These are phyloP conservation scores for Syzygium aromaticum DNA, from an alignment of 345 rosid genomes.

Conservation along the genomic window DNA sequence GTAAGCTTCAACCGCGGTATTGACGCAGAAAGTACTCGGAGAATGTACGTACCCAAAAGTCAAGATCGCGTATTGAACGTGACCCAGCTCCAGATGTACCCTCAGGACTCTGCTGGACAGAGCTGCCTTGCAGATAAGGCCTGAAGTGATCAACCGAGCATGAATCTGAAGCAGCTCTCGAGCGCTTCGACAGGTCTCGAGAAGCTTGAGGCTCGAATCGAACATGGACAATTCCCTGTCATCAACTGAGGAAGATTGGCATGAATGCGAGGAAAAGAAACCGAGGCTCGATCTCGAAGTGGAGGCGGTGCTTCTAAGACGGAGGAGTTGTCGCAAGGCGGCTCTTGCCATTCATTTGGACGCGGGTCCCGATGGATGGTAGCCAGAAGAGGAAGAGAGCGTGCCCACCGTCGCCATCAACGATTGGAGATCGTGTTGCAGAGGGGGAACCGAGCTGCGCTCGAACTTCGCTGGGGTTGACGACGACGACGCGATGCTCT, in stretches of 20 bases:
- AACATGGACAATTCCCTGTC: neutral
- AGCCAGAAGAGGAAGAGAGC: neutral
- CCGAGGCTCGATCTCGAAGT: neutral
- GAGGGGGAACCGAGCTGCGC: neutral
- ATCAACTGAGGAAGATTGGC: neutral
- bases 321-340: conserved; percentile 32
- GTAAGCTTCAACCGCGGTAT: conserved; percentile 37
- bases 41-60: conserved; percentile 28
- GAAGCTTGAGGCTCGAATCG: conserved; percentile 15
- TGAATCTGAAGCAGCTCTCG: conserved; percentile 48
- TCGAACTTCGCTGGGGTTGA: neutral
- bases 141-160: conserved; percentile 41
- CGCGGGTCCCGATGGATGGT: neutral
- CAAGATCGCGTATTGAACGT: conserved; percentile 29
- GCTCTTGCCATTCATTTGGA: conserved; percentile 66
- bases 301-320: neutral
- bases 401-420: neutral
- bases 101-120: conserved; percentile 43
- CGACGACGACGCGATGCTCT: neutral
- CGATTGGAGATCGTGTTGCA: neutral
- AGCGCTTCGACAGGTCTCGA: conserved; percentile 17
- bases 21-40: conserved; percentile 28
- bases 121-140: conserved; percentile 32
- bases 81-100: conserved; percentile 31
- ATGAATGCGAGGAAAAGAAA: neutral